Evolutionary conservation across 768 basidiomycete genomes (phyloP).

Genomic region (Jaapia argillacea): DNA sequence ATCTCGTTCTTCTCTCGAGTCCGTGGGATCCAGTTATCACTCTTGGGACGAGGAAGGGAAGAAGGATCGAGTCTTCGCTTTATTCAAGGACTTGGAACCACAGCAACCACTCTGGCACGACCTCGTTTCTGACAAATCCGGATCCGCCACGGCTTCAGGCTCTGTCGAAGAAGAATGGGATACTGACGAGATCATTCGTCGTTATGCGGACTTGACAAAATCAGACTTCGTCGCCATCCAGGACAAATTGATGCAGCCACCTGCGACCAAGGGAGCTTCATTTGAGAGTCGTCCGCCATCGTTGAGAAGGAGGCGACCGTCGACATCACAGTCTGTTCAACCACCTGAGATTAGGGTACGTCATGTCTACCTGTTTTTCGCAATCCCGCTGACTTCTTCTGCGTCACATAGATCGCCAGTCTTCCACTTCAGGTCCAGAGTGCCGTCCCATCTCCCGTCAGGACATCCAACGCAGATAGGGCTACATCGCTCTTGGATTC

Average conservation of each 20-base stretch:
- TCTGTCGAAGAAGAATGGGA: constrained; percentile 46
- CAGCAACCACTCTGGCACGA: constrained; percentile 59
- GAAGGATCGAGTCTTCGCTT: constrained; percentile 39
- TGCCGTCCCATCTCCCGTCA: constrained; percentile 21
- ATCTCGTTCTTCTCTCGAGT: constrained; percentile 72
- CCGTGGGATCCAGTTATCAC: constrained; percentile 79
- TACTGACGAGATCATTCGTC: constrained; percentile 56
- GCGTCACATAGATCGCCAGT: not conserved
- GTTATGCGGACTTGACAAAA: constrained; percentile 59
- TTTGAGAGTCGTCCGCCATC: constrained; percentile 57
- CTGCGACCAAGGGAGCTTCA: constrained; percentile 42
- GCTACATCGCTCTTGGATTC: constrained; percentile 62
- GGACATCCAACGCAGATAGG: constrained; percentile 35
- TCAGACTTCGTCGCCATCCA: constrained; percentile 65
- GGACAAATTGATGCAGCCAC: constrained; percentile 61
- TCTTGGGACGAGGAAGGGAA: constrained; percentile 57
- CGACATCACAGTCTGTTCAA: constrained; percentile 64
- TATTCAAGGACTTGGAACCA: constrained; percentile 44
- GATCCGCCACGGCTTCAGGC: constrained; percentile 36
- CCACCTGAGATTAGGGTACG: constrained; percentile 36
- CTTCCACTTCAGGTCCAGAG: constrained; percentile 38
- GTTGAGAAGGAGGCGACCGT: constrained; percentile 66
- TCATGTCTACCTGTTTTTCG: constrained; percentile 2
- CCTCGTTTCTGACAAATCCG: constrained; percentile 37
- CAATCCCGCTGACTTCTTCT: not conserved